phyloP scores from a whole-genome alignment of 2,329 filamentous ascomycete genomes.

The Pyrenochaeta sp. region DNA sequence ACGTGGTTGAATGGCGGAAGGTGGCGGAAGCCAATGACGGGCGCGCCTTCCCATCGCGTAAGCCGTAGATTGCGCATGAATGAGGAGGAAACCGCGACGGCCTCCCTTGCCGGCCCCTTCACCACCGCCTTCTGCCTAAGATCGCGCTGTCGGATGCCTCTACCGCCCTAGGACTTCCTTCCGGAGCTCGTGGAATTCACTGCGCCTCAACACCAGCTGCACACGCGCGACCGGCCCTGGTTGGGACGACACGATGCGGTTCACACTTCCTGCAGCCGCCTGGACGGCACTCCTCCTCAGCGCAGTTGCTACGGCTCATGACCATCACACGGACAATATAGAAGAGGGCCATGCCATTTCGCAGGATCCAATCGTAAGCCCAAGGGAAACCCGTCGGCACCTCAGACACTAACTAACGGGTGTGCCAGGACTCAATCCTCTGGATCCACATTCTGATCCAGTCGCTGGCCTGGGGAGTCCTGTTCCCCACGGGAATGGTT shows the following conservation, averaged over 20 bases:
- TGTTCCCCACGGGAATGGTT: constrained; percentile 96
- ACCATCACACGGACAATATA: constrained; percentile 51
- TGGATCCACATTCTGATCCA: constrained; percentile 95
- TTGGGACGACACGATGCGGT: constrained; percentile 14
- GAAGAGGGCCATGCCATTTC: constrained; percentile 48
- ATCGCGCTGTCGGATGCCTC: constrained; percentile 10
- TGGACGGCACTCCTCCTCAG: constrained; percentile 33
- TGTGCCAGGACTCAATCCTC: constrained; percentile 73
- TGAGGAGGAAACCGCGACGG: constrained; percentile 13
- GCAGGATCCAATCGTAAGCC: constrained; percentile 43
- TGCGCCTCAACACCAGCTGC: constrained; percentile 4
- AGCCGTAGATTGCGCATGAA: constrained; percentile 33
- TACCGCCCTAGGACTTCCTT: constrained; percentile 22
- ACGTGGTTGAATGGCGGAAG: constrained; percentile 12
- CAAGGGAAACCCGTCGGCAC: background rate
- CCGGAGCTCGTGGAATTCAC: no score
- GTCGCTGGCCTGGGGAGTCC: constrained; percentile 84
- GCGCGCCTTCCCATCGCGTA: constrained; percentile 32
- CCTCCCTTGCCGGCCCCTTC: constrained; percentile 1
- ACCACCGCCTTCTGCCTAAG: constrained; percentile 1
- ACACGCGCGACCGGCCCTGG: constrained; percentile 4
- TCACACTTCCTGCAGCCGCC: constrained; percentile 19
- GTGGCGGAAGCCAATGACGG: constrained; percentile 27
- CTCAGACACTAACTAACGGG: constrained; percentile 18
- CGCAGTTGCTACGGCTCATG: constrained; percentile 44